Evolutionary conservation across 83 land plant genomes (phyloP), one percentile per base, ranked within the genome.

Genomic region (Larix sibirica): DNA sequence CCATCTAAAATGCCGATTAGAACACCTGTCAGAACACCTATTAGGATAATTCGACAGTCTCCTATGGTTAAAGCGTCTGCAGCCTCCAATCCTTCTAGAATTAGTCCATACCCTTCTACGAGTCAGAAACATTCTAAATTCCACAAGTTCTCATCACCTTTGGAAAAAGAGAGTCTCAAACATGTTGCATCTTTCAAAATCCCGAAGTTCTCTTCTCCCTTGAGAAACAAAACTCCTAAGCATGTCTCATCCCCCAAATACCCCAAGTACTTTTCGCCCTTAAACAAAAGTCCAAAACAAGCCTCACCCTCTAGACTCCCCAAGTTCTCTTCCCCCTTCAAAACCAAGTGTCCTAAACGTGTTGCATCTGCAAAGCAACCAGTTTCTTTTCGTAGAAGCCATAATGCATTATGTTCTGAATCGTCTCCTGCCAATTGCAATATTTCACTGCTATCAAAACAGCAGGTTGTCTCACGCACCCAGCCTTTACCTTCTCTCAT

Each of bases 401-500:
- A 47, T 74, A 74, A 42, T 74, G 77, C 60, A 75, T 75, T 50
- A 75, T 10, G 28, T 23, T 75, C 79, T 23, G 8, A 23, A 23
- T 50, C 7, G 16, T 12, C 60, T 75, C 79, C 60, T 50, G 33
- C 24, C 28, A 75, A 6, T 75, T 54, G 60, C 56, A 75, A 75
- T 50, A 21, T 75, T 17, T 24, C 60, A 23, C 60, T 75, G 16
- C 60, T 75, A 0, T 24, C 60, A 21, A 75, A 54, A 17, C 60
- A 75, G 31, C 12, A 13, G 33, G 54, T 47, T 13, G 24, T 23
- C 54, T 75, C 79, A 23, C 56, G 56, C 20, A 24, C 38, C 26
- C 54, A 73, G 26, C 77, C 77, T 73, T 73, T 73, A n/a, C 77
- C 77, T 73, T 73, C 77, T 73, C 77, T 73, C 58, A 44, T 73